Evolutionary conservation across 148 eudicot species (phyloP), one percentile per base, ranked within the genome.

Genomic region (Drosera capensis): DNA sequence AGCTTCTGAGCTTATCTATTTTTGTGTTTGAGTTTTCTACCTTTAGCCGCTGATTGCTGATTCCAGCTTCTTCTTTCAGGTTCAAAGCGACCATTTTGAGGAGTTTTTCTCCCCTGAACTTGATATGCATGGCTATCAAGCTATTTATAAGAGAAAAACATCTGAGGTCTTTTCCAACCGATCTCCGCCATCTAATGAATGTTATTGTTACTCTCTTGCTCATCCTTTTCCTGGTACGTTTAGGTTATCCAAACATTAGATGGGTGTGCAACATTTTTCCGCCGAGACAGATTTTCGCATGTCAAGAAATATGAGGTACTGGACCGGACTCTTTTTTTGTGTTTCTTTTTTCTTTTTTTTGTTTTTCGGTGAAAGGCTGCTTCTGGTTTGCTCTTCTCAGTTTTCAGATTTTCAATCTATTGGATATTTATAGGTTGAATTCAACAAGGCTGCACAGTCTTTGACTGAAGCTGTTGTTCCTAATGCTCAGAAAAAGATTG

Each of bases 191-290:
- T 19, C 14, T 16, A 6, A 16, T 41, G 1, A 11, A 4, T 15
- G 11, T 15, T 8, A 7, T 15, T 26, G 39, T 35, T 28, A 19
- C 17, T 14, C 17, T 41, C 11, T 17, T 41, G 19, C 21, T 54
- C 20, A 54, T 17, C 24, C 21, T 0, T 45, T 39, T 54, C 38
- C 18, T 55, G 23, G 26, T 31, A 43, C 20, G 0, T 67, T 50
- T 64, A 92, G 99, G 90, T 81, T 56, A 68, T 60, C 23, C 70
- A 62, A 22, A 72, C 80, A 28, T 55, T 78, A 40, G 99, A 92
- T 72, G 99, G 99, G 2, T 85, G 95, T 74, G 99, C 99, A 47
- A 92, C 94, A 45, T 92, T 92, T 64, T 92, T 92, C 69, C 99
- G 99, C 17, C 71, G 95, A 70, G 99, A 92, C 59, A 74, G 94